Conservation (phyloP, 169 alveolate genomes). For the Plasmodium yoelii region DNA sequence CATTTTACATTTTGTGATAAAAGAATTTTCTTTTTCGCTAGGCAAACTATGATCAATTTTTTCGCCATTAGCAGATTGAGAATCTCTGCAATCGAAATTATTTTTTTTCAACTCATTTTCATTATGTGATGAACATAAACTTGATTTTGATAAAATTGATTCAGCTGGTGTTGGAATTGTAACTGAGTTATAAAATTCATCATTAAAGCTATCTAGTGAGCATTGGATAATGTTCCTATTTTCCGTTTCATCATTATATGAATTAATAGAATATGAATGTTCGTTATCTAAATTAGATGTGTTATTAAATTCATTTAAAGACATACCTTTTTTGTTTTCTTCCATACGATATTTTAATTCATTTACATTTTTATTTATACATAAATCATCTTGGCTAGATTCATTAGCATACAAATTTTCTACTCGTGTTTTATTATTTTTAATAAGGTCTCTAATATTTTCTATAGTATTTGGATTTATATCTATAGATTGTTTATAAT, state of each 20-base stretch:
- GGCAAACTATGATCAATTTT: too few species aligned
- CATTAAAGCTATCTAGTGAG: slow-evolving; percentile 69
- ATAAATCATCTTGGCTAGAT: slow-evolving; percentile 19
- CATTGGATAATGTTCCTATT: slow-evolving; percentile 22
- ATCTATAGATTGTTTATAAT: neutral
- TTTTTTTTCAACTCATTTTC: slow-evolving; percentile 6
- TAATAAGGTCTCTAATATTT: slow-evolving; percentile 51
- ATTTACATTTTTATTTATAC: slow-evolving; percentile 14
- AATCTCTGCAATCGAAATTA: neutral
- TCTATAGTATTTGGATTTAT: slow-evolving; percentile 8
- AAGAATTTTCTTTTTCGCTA: too few species aligned
- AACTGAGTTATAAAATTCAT: slow-evolving; percentile 53
- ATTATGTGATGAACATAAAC: slow-evolving; percentile 31
- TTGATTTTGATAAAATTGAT: slow-evolving; percentile 37
- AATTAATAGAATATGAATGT: slow-evolving; percentile 34
- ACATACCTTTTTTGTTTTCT: slow-evolving; percentile 1
- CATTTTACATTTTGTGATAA: too few species aligned
- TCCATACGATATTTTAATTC: slow-evolving; percentile 14
- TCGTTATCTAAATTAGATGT: slow-evolving; percentile 12
- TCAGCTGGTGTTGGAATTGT: slow-evolving; percentile 71
- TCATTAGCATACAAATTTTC: slow-evolving; percentile 64
- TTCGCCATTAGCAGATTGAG: too few species aligned
- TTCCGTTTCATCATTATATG: slow-evolving; percentile 37
- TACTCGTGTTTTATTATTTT: slow-evolving; percentile 60
- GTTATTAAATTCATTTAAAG: slow-evolving; percentile 15